Conservation (phyloP, 78 protist genomes). For the Chrysochromulina tobinii region DNA sequence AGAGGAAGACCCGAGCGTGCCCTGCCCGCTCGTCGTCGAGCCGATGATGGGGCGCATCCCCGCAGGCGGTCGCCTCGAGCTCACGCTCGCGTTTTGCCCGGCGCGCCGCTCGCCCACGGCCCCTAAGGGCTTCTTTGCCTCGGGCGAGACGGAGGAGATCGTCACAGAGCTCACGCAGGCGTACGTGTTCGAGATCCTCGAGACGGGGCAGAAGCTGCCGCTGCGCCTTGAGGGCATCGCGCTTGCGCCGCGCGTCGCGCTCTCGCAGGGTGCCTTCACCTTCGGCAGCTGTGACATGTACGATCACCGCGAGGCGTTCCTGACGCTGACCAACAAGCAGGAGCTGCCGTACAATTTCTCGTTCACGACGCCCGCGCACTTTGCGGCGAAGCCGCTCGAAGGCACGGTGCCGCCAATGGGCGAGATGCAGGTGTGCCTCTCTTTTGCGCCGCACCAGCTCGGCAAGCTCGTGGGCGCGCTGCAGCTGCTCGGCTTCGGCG, state of each 20-base stretch:
- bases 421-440: not conserved
- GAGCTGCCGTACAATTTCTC: not conserved
- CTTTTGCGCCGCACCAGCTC: not conserved
- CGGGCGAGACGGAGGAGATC: not conserved
- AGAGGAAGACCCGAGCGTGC: too few species aligned
- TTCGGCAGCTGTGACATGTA: not conserved
- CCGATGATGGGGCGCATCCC: too few species aligned
- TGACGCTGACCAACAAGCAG: not conserved
- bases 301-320: not conserved
- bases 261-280: not conserved
- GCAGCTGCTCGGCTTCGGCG: not conserved
- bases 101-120: too few species aligned
- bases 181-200: not conserved
- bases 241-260: not conserved
- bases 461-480: not conserved
- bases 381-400: not conserved
- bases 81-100: too few species aligned
- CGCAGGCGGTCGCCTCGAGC: too few species aligned
- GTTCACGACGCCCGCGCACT: not conserved
- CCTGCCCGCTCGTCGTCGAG: too few species aligned
- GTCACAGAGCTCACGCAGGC: not conserved
- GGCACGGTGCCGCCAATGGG: not conserved
- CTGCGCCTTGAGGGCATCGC: not conserved
- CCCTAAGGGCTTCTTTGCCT: not conserved
- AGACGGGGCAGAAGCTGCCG: not conserved